phyloP scores from a whole-genome alignment of 768 basidiomycete genomes.

The Boletus vinaceobasis region DNA sequence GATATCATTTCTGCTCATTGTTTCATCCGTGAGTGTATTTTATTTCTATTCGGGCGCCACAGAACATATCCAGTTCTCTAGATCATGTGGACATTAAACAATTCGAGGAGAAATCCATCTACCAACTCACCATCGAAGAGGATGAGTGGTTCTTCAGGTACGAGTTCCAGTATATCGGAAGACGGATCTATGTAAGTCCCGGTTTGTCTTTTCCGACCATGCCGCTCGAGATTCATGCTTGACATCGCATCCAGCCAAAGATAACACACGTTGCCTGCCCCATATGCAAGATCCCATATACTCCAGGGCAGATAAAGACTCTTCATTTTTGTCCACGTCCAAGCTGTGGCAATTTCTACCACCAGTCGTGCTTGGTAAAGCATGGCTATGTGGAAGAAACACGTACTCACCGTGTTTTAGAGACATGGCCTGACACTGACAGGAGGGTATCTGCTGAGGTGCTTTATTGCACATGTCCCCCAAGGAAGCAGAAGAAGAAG shows the following conservation, averaged over 20 bases:
- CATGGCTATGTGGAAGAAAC: slow-evolving; percentile 22
- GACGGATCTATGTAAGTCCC: slow-evolving; percentile 35
- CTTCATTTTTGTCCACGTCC: slow-evolving; percentile 61
- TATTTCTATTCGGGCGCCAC: not conserved
- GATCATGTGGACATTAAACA: slow-evolving; percentile 33
- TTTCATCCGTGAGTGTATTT: slow-evolving; percentile 41
- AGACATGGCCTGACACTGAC: slow-evolving; percentile 37
- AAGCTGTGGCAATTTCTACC: slow-evolving; percentile 45
- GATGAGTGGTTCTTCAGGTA: slow-evolving; percentile 50
- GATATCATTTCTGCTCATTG: slow-evolving; percentile 46
- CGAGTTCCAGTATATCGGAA: slow-evolving; percentile 34
- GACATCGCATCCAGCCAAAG: slow-evolving; percentile 37
- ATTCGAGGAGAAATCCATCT: slow-evolving; percentile 38
- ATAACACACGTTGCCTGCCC: slow-evolving; percentile 37
- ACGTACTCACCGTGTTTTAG: slow-evolving; percentile 30
- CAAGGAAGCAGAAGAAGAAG: slow-evolving; percentile 17
- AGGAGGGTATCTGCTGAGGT: slow-evolving; percentile 4
- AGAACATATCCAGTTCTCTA: slow-evolving; percentile 10
- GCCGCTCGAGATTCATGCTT: not conserved
- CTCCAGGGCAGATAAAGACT: slow-evolving; percentile 36
- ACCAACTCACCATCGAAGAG: slow-evolving; percentile 39
- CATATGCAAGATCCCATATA: slow-evolving; percentile 45
- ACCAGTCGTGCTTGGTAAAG: slow-evolving; percentile 43
- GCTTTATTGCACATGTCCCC: not conserved
- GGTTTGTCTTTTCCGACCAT: not conserved